phyloP scores from a whole-genome alignment of 2,329 filamentous ascomycete genomes.

The Sporothrix protearum region DNA sequence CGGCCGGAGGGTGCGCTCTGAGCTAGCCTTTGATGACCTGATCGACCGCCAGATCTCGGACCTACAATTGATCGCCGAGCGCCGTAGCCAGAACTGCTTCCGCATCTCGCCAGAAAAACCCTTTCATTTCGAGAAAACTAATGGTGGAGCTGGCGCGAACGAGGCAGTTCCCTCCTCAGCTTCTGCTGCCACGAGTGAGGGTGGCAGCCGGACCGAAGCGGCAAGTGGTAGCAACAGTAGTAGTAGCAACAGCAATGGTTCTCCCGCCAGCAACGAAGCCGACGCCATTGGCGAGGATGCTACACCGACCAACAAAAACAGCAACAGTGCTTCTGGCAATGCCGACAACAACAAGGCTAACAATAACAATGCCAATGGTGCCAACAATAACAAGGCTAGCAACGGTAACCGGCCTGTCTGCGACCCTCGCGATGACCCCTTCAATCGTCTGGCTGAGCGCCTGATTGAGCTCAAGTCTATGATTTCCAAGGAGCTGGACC shows the following conservation, averaged over 20 bases:
- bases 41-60: slow-evolving; percentile 35
- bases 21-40: slow-evolving; percentile 38
- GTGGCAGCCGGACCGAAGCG: neutral
- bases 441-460: slow-evolving; percentile 28
- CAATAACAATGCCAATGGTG: neutral
- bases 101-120: neutral
- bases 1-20: slow-evolving; percentile 36
- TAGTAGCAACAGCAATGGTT: neutral
- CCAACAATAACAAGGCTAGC: neutral
- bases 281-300: neutral
- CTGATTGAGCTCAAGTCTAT: slow-evolving; percentile 26
- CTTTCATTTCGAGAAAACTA: neutral
- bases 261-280: neutral
- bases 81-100: slow-evolving; percentile 25
- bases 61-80: slow-evolving; percentile 32
- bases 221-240: neutral
- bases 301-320: neutral
- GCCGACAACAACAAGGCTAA: neutral
- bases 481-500: slow-evolving; percentile 26
- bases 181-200: neutral
- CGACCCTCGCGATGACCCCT: slow-evolving; percentile 22
- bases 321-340: neutral
- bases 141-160: neutral
- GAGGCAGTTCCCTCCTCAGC: neutral
- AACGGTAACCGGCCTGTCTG: neutral